Evolutionary conservation across 2,329 filamentous ascomycete genomes (phyloP), one percentile per base, ranked within the genome.

Genomic region (Paraconiothyrium brasiliense): DNA sequence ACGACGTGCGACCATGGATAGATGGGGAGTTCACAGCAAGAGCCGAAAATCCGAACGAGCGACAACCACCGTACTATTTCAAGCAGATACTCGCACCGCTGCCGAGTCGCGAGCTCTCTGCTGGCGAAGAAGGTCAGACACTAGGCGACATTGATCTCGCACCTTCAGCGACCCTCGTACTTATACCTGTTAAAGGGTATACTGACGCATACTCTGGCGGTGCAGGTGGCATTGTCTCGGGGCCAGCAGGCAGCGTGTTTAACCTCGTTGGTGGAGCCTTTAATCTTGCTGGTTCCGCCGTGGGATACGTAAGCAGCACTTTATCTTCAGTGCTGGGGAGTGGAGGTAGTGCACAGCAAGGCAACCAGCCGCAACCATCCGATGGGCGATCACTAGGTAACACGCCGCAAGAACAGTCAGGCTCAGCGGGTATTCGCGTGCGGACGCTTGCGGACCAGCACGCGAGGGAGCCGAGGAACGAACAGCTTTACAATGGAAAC

Each of bases 401-500:
- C 58, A 22, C 67, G 59, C 59, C 61, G 39, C 49, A 55, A 57
- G 64, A 68, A 10, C 27, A 47, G 5, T n/a, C 66, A 3, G 65
- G 68, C 32, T 67, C 68, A 11, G 61, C 67, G 4, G 73, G 69
- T 20, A 71, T 82, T 13, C 76, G 80, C 55, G 79, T 84, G 16
- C 75, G 82, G 59, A 75, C 73, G 24, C 57, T 85, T 48, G 79
- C 80, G 22, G 82, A 84, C 75, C 81, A 82, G 70, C 66, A 79
- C 44, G 81, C 84, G 22, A 82, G 86, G 63, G 81, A 84, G 43
- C 82, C 83, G 57, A 79, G 86, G 58, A 84, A 89, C 64, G 85
- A 88, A 48, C 90, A 96, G 72, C 86, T 96, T 50, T 97, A 97
- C 75, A 97, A 97, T 72, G 94, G 94, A 1, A 97, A 97, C 73